A percentile compares a stretch with the other conserved stretches of the same genome.
phyloP scores from a whole-genome alignment of 73 alveolate genomes.

The Paramecium octaurelia region DNA sequence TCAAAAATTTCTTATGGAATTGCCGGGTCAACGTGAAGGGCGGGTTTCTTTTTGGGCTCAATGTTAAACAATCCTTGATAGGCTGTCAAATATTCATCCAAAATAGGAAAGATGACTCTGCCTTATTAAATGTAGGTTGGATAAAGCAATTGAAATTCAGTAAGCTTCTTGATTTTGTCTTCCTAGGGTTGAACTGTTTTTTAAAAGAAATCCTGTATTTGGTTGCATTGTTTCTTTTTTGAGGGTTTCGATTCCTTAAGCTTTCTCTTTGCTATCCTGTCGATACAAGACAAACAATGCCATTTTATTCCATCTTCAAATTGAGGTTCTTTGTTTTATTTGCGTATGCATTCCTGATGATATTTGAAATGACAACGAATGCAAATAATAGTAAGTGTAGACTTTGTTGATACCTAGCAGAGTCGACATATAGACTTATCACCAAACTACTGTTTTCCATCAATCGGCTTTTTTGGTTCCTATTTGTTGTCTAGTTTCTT shows the following conservation, averaged over 20 bases:
- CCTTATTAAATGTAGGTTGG: constrained; percentile 10
- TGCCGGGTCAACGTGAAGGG: background rate
- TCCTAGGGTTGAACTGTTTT: background rate
- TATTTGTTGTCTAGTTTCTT: background rate
- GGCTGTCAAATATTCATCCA: constrained; percentile 33
- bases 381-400: background rate
- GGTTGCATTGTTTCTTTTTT: background rate
- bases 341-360: background rate
- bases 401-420: background rate
- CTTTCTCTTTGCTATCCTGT: background rate
- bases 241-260: background rate
- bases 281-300: constrained; percentile 8
- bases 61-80: background rate
- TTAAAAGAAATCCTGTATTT: constrained; percentile 1
- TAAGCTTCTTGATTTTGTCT: constrained; percentile 1
- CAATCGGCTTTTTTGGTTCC: constrained; percentile 22
- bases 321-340: background rate
- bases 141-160: background rate
- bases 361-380: constrained; percentile 23
- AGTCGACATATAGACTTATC: constrained; percentile 35
- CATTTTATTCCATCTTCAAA: background rate
- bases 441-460: constrained; percentile 22
- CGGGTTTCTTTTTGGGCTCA: constrained; percentile 2
- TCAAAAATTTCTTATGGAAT: background rate
- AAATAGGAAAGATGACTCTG: background rate